Evolutionary conservation across 495 filamentous ascomycete species (phyloP), one percentile per base, ranked within the genome.

Genomic region (Neurospora pannonica): DNA sequence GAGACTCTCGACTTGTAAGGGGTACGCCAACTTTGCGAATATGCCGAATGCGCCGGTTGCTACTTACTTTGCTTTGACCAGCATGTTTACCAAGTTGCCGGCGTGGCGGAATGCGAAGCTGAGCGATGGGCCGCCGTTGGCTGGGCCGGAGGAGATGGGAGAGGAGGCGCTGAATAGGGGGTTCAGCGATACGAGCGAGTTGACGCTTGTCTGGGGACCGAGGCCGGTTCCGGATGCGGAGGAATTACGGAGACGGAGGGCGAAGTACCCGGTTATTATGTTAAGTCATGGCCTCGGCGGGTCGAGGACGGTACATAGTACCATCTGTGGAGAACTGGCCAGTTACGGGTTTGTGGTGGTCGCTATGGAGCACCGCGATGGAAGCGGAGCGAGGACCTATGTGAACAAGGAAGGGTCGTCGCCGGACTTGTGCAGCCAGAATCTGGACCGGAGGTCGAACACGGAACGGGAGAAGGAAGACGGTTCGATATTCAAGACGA

Each of bases 251-350:
- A 71, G 42, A 71, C 21, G 72, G 34, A 38, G 73, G 73, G 71
- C 82, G 19, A 83, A 80, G 79, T 91, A 90, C 81, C 89, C 90
- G 31, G 88, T 91, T 5, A 85, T 92, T 78, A 81, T 92, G 48
- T 92, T 93, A 80, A 91, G 89, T 40, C 91, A 92, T 77, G 91
- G 90, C 7, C 83, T 92, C 54, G 90, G 89, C 0, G 91, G 91
- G 19, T 87, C 86, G 11, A 83, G 88, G 71, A 90, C 89, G 17
- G 83, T 87, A 36, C 92, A 90, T 78, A 91, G 89, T 48, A 83
- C 89, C 71, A 77, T 93, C 34, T 87, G 86, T 60, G 89, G 89
- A 34, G 89, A 89, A 38, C 77, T 93, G 15, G 89, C 91, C 2
- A 90, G 88, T 71, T 85, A 90, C 76, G 91, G 91, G 5, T 83